A percentile compares a stretch with the other conserved stretches of the same genome.
Evolutionary conservation across 257 asterid species (phyloP).

Genomic region (Anisodus tanguticus): DNA sequence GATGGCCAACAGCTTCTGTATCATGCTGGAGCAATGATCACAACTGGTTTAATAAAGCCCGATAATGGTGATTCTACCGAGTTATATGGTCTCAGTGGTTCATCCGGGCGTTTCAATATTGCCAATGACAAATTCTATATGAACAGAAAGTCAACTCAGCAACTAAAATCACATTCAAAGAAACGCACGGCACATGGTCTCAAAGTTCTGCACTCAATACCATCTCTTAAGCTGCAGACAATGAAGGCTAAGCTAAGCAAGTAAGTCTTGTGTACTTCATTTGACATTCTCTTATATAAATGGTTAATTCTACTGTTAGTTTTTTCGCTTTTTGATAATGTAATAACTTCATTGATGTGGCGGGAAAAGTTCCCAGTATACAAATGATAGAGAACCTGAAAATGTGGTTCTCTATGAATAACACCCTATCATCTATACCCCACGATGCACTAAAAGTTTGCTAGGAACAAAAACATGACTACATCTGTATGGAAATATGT

Average conservation of each 20-base stretch:
- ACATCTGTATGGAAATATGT: neutral
- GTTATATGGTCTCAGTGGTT: slow-evolving; percentile 65
- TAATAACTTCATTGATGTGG: slow-evolving; percentile 9
- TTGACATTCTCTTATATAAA: neutral
- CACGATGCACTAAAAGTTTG: neutral
- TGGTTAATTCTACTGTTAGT: neutral
- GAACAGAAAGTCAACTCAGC: slow-evolving; percentile 92
- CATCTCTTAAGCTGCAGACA: slow-evolving; percentile 94
- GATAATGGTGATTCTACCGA: slow-evolving; percentile 64
- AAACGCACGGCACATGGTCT: slow-evolving; percentile 88
- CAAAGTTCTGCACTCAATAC: slow-evolving; percentile 93
- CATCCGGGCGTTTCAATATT: slow-evolving; percentile 76
- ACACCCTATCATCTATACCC: slow-evolving; percentile 3
- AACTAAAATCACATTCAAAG: slow-evolving; percentile 87
- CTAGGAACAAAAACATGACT: neutral
- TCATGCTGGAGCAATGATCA: slow-evolving; percentile 96
- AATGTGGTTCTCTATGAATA: neutral
- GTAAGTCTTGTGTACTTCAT: slow-evolving; percentile 49
- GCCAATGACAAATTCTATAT: slow-evolving; percentile 94
- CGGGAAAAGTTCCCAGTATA: neutral
- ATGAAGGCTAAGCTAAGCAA: slow-evolving; percentile 97
- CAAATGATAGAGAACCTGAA: neutral
- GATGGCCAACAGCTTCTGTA: slow-evolving; percentile 65
- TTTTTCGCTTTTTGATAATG: neutral
- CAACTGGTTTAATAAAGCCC: slow-evolving; percentile 61